Base-by-base conservation (phyloP, 2,329 filamentous ascomycete species). In the Aureobasidium leucospermi region DNA sequence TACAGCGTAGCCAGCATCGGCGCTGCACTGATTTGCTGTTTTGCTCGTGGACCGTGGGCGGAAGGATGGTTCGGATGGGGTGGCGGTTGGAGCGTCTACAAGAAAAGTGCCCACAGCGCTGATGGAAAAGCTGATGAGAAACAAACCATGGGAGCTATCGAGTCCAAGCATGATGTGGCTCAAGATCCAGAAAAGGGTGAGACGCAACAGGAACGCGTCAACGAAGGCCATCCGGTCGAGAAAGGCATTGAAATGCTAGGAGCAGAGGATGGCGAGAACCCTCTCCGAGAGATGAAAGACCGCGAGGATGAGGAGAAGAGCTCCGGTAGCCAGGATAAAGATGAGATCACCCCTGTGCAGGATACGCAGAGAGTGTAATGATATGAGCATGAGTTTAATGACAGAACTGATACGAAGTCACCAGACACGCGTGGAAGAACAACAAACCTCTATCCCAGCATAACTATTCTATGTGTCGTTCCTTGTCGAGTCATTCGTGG, bases 1-100 rank as follows among this genome's bases (percentile, higher is more conserved):
- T 76, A 79, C 36, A 83, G 80, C 67, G 75, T 86, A 32, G 83
- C 76, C 3, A 78, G 84, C 61, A 74, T 82, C 31, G 77, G 73
- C 4, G 69, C 73, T 7, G 79, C 79, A 6, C 65, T 85, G 51
- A 16, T 79, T 28, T 64, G 80, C 2, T 78, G 76, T 63, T 63
- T 63, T 43, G 59, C 65, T 2, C 74, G 81, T 34, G 83, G 82
- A 0, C 84, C 84, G 13, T 79, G 78, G 72, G 82, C 84, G 68
- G 74, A 72, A 32, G 71, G 79, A 0, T 86, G 84, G 84, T 60
- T 84, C 47, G 84, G 84, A 0, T 86, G 84, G 84, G 70, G 69
- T 16, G 83, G 83, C 1, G 83, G 83, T 0, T 81, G 78, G 76
- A 76, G 74, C 60, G 71, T 84, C 58, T 67, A 61, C 61, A 78